A percentile compares a stretch with the other conserved stretches of the same genome.
These are phyloP conservation scores for Ophiostoma tasmaniense DNA, from an alignment of 2,329 filamentous ascomycete genomes.

Conservation along the genomic window DNA sequence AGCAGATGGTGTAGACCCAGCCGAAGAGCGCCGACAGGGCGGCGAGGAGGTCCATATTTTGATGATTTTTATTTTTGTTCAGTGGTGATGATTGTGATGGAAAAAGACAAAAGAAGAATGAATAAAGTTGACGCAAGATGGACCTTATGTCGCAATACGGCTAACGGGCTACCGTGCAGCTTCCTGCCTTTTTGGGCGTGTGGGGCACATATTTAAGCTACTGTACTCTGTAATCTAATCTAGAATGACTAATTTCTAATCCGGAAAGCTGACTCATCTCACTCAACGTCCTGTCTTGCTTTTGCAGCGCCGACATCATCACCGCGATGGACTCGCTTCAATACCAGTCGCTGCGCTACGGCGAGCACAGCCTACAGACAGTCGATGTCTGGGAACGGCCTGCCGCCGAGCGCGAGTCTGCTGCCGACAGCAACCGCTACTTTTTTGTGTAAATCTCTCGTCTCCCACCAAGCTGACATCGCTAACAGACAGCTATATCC, in stretches of 20 bases:
- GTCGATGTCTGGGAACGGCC: constrained; percentile 37
- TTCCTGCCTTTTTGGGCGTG: neutral
- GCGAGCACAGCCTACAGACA: constrained; percentile 35
- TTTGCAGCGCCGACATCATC: neutral
- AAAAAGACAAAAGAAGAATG: neutral
- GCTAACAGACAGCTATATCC: constrained; percentile 37
- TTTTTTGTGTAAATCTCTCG: constrained; percentile 32
- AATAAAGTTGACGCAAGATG: neutral
- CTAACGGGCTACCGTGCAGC: neutral
- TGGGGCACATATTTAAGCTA: neutral
- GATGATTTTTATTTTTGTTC: neutral
- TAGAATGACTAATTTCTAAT: neutral
- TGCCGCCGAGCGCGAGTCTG: constrained; percentile 16
- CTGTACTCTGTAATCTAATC: neutral
- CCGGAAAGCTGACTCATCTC: neutral
- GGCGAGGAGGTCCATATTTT: constrained; percentile 32
- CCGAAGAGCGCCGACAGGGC: constrained; percentile 54
- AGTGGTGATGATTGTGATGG: neutral
- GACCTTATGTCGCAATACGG: neutral
- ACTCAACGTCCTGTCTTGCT: neutral
- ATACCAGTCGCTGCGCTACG: constrained; percentile 29
- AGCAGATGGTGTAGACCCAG: constrained; percentile 67
- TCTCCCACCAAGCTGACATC: no score
- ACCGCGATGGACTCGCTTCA: constrained; percentile 19
- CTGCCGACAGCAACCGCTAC: constrained; percentile 15